Base-by-base conservation (phyloP, 805 yeast species). In the Saccharomycopsis javanensis region DNA sequence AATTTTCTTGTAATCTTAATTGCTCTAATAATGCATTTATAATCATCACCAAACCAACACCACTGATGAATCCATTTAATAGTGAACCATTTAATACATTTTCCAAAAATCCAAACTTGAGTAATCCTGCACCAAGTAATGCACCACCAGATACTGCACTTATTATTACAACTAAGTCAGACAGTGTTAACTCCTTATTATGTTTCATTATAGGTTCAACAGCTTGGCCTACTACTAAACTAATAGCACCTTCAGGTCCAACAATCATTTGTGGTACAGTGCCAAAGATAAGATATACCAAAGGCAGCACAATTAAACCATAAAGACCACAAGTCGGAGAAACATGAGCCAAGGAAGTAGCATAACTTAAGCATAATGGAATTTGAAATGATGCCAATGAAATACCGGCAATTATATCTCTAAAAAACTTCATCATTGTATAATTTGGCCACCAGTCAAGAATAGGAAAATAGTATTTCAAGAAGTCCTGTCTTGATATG, bases 351-450 rank as follows among this genome's bases (percentile, higher is more conserved):
- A 90, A 74, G 0, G 95, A 83, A 0, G 88, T 83, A 3, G 96
- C 94, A 65, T 86, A 86, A 1, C 78, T 75, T 56, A 75, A 61
- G 59, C 91, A 85, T 55, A 92, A 73, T 0, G 99, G 98, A 52
- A 94, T 82, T 68, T 91, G 97, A 70, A 91, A 92, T 4, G 94
- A 85, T 0, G 96, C 97, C 34, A 91, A 69, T 0, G 97, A 83
- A 5, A 89, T 65, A 0, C 99, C 98, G 1, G 97, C 96, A 20
- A 86, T 70, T 10, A 87, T 65, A 65, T 92, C 99, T 20, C 81
- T 77, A 2, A 79, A 25, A 48, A 83, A 64, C 52, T 69, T 69
- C 1, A 64, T 55, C 15, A 57, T 13, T 1, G 64, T 64, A 61
- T 86, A 86, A 6, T 75, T 64, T 4, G 79, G 78, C n/a, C 83